phyloP scores from a whole-genome alignment of 83 land plant species.

The Isoetes engelmannii region DNA sequence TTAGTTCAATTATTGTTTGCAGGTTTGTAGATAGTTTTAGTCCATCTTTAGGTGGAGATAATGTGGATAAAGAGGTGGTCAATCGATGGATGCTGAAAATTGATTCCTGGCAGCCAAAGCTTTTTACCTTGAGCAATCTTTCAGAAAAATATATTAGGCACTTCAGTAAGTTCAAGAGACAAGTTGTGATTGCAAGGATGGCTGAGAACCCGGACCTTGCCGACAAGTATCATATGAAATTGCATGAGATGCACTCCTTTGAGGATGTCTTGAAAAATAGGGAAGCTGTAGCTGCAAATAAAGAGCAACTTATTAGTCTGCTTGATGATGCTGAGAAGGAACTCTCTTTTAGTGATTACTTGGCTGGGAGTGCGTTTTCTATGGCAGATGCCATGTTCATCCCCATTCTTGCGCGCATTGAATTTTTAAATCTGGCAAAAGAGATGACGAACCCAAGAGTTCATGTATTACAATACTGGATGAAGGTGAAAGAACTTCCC shows the following conservation, averaged over 20 bases:
- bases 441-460: slow-evolving; percentile 44
- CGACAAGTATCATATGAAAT: slow-evolving; percentile 32
- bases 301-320: slow-evolving; percentile 20
- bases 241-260: slow-evolving; percentile 26
- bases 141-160: slow-evolving; percentile 23
- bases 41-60: slow-evolving; percentile 18
- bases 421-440: slow-evolving; percentile 22
- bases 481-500: slow-evolving; percentile 40
- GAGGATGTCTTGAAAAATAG: slow-evolving; percentile 25
- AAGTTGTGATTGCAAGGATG: slow-evolving; percentile 31
- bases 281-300: slow-evolving; percentile 25
- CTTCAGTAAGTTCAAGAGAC: slow-evolving; percentile 27
- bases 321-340: slow-evolving; percentile 32
- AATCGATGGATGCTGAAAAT: slow-evolving; percentile 25
- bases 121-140: slow-evolving; percentile 25
- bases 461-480: slow-evolving; percentile 53
- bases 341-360: slow-evolving; percentile 14
- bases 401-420: slow-evolving; percentile 34
- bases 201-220: slow-evolving; percentile 36
- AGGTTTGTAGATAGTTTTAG: slow-evolving; percentile 28
- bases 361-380: slow-evolving; percentile 30
- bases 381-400: slow-evolving; percentile 37
- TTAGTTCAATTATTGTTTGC: slow-evolving; percentile 7
- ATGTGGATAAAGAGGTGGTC: slow-evolving; percentile 19
- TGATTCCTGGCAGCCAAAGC: slow-evolving; percentile 35